Evolutionary conservation across 257 asterid genomes (phyloP), one percentile per base, ranked within the genome.

Genomic region (Phtheirospermum japonicum): DNA sequence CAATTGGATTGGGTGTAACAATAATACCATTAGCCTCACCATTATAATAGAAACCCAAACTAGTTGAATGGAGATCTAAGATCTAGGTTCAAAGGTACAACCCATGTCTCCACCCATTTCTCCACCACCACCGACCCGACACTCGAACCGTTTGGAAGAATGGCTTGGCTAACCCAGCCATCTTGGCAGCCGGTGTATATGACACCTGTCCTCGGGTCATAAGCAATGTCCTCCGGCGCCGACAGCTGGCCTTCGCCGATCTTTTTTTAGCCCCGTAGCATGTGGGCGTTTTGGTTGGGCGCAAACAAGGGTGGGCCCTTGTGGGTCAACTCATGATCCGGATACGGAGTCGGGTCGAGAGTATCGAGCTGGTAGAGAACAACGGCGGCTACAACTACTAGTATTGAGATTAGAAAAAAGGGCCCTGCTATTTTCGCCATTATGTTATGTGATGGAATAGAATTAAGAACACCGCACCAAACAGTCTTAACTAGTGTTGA

Each of bases 181-280:
- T 92, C 98, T 0, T 1, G 78, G 13, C 85, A 72, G 0, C 97
- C 98, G 13, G 97, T 92, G 61, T 81, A 91, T 9, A 88, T 65
- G 18, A 78, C 65, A 7, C 90, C 90, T 0, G 83, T 71, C 4
- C 68, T 69, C 0, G 72, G 77, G 48, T 91, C 88, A 17, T 74
- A 82, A 8, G 94, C 96, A 8, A 92, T 31, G 55, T 92, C 98
- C 73, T 92, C 98, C 1, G 98, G 90, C 4, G 62, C 82, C 64
- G 45, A 43, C 70, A 92, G 23, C 65, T 70, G 46, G 0, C 90
- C 95, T 0, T n/a, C 63, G 63, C 97, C 99, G 46, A 92, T 77
- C 36, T 71, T 76, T 19, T 92, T 96, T 0, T 89, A 72, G 0
- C 89, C 88, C 2, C 1, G 45, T 4, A 86, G 87, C 82, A 92